Evolutionary conservation across 192 early-diverging fungal genomes (phyloP), one percentile per base, ranked within the genome.

Genomic region (Podila clonocystis): DNA sequence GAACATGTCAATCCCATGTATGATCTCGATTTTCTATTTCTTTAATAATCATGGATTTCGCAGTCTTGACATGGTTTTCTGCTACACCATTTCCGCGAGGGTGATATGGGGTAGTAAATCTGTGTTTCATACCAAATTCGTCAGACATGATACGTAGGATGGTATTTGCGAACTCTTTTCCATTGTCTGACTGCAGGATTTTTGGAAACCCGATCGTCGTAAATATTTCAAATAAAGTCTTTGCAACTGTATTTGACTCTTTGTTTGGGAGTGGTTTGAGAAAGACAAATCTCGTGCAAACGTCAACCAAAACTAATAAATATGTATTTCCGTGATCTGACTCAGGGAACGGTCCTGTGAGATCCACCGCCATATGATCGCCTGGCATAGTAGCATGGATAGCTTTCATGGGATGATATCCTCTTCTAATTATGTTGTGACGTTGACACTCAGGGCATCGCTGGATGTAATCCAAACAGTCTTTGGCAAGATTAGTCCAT

Each of bases 111-210:
- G 85, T 82, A 26, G 65, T 62, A 15, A 82, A 57, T 9, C 86
- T 50, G 58, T 86, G 83, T 4, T 82, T 66, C 31, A 86, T 79
- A 0, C 65, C 62, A n/a, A 72, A 22, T 11, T 31, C 11, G 13
- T 19, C 61, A 15, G 50, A 57, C 31, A 86, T 57, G 15, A 28
- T 49, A 33, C 38, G 55, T 2, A 89, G n/a, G 29, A 76, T n/a
- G 55, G 58, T 28, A 28, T 86, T 87, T 1, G 78, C 76, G 30
- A 87, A 87, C 52, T 87, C 87, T 31, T 68, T 76, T 13, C 86
- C 86, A 65, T 89, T 74, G 49, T 74, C 73, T 2, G 73, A 68
- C 45, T 85, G 85, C 4, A 84, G 38, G 22, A 66, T 48, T 0
- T 48, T 17, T 3, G 72, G 57, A 66, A 73, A 50, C 2, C 58